Evolutionary conservation across 192 early-diverging fungal species (phyloP).

Genomic region (Obelidium mucronatum): DNA sequence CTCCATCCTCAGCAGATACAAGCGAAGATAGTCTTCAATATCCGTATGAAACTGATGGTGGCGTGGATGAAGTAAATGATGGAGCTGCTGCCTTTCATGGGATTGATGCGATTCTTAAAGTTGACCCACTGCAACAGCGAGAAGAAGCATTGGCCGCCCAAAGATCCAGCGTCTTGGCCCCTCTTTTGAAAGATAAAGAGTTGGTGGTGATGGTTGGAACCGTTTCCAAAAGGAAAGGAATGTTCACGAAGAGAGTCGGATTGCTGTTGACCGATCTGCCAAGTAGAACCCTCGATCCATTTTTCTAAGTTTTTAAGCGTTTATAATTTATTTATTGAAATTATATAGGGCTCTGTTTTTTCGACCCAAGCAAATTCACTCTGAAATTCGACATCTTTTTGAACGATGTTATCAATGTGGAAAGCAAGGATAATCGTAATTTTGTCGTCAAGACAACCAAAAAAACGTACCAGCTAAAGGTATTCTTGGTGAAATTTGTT

Average conservation of each 20-base stretch:
- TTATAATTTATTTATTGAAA: neutral
- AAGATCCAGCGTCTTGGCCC: conserved; percentile 39
- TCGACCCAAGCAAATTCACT: conserved; percentile 64
- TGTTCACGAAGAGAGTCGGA: conserved; percentile 62
- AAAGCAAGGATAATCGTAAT: conserved; percentile 65
- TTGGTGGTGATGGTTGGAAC: conserved; percentile 65
- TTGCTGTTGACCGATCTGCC: conserved; percentile 75
- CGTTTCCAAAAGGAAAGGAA: conserved; percentile 61
- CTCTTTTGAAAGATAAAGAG: conserved; percentile 59
- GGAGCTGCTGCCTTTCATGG: neutral
- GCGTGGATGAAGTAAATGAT: neutral
- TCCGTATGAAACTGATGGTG: conserved; percentile 20
- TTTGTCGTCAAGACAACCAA: conserved; percentile 68
- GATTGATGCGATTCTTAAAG: conserved; percentile 4
- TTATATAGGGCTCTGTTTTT: conserved; percentile 56
- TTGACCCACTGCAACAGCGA: conserved; percentile 20
- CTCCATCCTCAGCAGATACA: neutral
- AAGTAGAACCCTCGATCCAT: conserved; percentile 36
- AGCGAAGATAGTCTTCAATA: conserved; percentile 5
- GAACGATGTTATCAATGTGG: conserved; percentile 61
- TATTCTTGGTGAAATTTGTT: neutral
- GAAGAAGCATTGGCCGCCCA: conserved; percentile 37
- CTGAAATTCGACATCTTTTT: conserved; percentile 69
- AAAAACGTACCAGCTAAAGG: conserved; percentile 49
- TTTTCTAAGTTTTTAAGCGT: neutral